Evolutionary conservation across 2,329 filamentous ascomycete genomes (phyloP).

Genomic region (Bipolaris oryzae): DNA sequence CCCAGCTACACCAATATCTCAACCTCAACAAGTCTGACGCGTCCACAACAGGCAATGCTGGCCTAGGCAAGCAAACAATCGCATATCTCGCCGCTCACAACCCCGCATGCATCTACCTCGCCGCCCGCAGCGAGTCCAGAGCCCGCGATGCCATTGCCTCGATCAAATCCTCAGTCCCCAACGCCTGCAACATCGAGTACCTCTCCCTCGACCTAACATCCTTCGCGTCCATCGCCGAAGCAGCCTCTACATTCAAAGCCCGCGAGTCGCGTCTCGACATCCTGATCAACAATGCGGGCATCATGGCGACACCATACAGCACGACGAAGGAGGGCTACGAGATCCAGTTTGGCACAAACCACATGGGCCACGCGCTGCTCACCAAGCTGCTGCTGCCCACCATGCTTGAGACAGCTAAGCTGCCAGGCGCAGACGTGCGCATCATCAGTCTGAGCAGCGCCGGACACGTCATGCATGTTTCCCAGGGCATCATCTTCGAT

Average conservation of each 20-base stretch:
- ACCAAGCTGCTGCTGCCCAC: slow-evolving; percentile 54
- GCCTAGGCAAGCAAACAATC: slow-evolving; percentile 56
- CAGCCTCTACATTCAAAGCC: slow-evolving; percentile 44
- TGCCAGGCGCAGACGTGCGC: slow-evolving; percentile 51
- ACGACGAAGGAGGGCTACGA: slow-evolving; percentile 57
- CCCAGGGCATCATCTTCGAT: slow-evolving; percentile 46
- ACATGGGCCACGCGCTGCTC: slow-evolving; percentile 58
- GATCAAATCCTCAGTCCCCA: slow-evolving; percentile 45
- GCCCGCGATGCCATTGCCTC: slow-evolving; percentile 50
- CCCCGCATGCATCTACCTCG: slow-evolving; percentile 55
- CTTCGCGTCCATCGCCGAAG: slow-evolving; percentile 49
- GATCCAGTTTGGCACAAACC: slow-evolving; percentile 59
- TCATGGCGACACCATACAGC: slow-evolving; percentile 48
- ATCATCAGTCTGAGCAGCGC: slow-evolving; percentile 51
- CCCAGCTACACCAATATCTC: background rate
- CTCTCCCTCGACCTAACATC: slow-evolving; percentile 53
- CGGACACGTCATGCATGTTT: slow-evolving; percentile 29
- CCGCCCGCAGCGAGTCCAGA: slow-evolving; percentile 52
- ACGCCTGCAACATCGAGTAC: slow-evolving; percentile 45
- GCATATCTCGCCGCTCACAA: slow-evolving; percentile 53
- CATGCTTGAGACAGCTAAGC: slow-evolving; percentile 50
- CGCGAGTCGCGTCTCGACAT: slow-evolving; percentile 53
- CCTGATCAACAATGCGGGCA: slow-evolving; percentile 56
- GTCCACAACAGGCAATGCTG: slow-evolving; percentile 49
- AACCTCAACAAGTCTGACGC: slow-evolving; percentile 3